Conservation (phyloP, 2,329 filamentous ascomycete species). For the Fusarium nygamai region DNA sequence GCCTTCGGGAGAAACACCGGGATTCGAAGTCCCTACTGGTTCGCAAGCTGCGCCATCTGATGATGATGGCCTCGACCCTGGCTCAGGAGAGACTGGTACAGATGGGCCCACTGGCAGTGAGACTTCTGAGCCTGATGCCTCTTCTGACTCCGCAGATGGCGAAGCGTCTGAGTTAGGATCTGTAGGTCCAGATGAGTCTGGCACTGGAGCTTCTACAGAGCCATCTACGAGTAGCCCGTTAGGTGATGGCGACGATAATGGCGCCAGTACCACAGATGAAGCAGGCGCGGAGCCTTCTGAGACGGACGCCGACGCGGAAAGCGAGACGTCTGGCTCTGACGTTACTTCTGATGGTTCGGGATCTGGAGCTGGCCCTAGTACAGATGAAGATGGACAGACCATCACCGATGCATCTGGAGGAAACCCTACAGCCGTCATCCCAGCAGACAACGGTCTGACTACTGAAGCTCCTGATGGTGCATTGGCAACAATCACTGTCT, state of each 20-base stretch:
- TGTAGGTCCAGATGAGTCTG: not conserved
- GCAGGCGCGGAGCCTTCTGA: not conserved
- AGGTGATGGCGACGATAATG: not conserved
- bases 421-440: not conserved
- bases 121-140: accelerated
- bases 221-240: not conserved
- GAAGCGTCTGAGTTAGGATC: not conserved
- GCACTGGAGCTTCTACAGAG: not conserved
- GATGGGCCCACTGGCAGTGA: not conserved
- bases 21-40: not conserved
- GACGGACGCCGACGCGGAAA: not conserved
- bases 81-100: not conserved
- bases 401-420: not conserved
- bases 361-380: not conserved
- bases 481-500: conserved; percentile 13
- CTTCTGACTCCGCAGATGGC: not conserved
- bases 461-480: not conserved
- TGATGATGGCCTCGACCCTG: not conserved
- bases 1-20: not conserved
- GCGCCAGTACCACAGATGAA: not conserved
- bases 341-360: not conserved
- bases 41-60: not conserved
- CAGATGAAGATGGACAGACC: not conserved
- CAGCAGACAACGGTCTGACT: not conserved
- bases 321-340: not conserved